Evolutionary conservation across 2,329 filamentous ascomycete species (phyloP), one percentile per base, ranked within the genome.

Genomic region (Ophiostoma australiae): DNA sequence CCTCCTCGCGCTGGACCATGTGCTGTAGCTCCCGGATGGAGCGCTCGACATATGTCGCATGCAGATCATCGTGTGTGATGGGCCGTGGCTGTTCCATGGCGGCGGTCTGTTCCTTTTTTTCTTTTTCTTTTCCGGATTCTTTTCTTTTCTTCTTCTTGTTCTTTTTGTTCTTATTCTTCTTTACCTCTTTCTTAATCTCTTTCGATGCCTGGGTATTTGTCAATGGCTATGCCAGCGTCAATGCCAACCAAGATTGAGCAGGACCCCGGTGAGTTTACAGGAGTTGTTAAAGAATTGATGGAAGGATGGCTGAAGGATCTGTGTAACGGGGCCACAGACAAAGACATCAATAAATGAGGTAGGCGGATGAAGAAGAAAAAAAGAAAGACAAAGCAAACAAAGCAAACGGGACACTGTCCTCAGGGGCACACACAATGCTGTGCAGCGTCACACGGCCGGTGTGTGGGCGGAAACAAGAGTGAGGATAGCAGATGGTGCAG

Each of bases 1-100:
- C 78, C 76, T 88, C 84, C 73, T 87, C 83, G 76, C 89, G 83
- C 70, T 81, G 80, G 39, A 89, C 83, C 75, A 82, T 82, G 20
- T 79, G 81, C 77, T 91, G 87, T 1, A 94, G 85, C 76, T 90
- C 88, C 73, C 84, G 85, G 65, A 94, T 76, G 1, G 91, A 92
- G 70, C 86, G 84, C 71, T 92, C 86, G 65, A 94, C 81, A 76
- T 85, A 87, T 61, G 82, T 77, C 69, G 84, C 80, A 73, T 89
- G 83, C 70, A 80, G 74, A 66, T 76, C 75, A 76, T 82, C 80
- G 31, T 77, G 75, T 58, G 78, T 79, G 65, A 79, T 73, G 48
- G 73, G 72, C 23, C 73, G 73, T 70, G 73, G 76, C 11, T 76
- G 74, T 52, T 79, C 77, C 78, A 80, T 70, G 35, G 68, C n/a